Conservation (phyloP, 2,329 filamentous ascomycete species). For the Beauveria sp. region DNA sequence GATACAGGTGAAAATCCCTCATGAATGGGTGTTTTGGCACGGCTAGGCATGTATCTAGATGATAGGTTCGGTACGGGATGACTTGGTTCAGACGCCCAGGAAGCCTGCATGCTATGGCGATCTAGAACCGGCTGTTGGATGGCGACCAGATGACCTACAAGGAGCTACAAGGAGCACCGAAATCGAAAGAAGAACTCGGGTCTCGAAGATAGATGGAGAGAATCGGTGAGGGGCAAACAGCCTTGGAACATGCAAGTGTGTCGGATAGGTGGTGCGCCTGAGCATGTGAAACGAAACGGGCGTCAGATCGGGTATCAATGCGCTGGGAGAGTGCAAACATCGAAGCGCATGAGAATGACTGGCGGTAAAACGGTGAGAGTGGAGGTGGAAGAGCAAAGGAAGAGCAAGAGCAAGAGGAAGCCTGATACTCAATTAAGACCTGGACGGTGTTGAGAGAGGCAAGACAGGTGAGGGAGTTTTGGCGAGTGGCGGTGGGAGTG, state of each 20-base stretch:
- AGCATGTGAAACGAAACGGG: slow-evolving; percentile 8
- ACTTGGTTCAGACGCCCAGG: background rate
- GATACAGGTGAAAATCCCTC: no score
- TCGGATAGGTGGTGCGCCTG: background rate
- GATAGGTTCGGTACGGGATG: background rate
- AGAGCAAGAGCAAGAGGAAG: background rate
- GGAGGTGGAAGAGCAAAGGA: background rate
- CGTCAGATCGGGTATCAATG: slow-evolving; percentile 5
- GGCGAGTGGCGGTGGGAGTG: background rate
- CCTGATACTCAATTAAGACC: background rate
- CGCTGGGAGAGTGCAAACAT: background rate
- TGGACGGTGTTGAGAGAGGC: background rate
- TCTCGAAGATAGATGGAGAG: background rate
- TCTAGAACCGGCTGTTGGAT: background rate
- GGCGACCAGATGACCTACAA: background rate
- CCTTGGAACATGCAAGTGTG: background rate
- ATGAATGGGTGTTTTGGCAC: background rate
- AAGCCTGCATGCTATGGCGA: background rate
- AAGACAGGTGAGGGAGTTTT: background rate
- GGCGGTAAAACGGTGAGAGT: background rate
- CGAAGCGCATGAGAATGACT: background rate
- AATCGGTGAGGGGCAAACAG: background rate
- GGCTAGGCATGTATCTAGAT: background rate
- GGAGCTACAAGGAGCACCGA: background rate
- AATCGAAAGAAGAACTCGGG: background rate